Base-by-base conservation (phyloP, 163 green algal genomes). In the Scenedesmus sp. region DNA sequence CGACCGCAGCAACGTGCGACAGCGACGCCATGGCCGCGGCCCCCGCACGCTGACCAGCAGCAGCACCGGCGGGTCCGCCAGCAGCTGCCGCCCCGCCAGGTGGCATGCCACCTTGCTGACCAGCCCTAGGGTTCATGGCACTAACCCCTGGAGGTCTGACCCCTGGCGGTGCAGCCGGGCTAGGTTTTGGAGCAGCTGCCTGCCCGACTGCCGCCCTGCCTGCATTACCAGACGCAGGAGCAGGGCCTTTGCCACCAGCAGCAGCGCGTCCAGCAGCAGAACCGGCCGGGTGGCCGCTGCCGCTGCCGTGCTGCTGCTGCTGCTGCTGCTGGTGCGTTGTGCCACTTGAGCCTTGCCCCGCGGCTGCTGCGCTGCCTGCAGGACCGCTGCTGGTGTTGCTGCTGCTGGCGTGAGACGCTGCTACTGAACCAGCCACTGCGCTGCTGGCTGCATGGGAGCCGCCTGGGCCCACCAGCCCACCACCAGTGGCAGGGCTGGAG, bases 1-100 rank as follows among this genome's bases (percentile, higher is more conserved):
- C 85, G 6, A 42, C 85, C 9, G 85, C 85, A 78, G 85, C 85
- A 13, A 90, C 85, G 30, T 89, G 85, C 22, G 85, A 35, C 24
- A 89, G 68, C 13, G 44, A 40, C 13, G 68, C 53, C 42, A 89
- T 37, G 18, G 42, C 5, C 0, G 2, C 78, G 7, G 78, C 73
- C 26, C 40, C 78, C 7, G 78, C 78, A 40, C 30, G 26, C 65
- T 40, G 65, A 76, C 4, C 30, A 76, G 30, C 65, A 24, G 53
- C 73, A 81, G 30, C 73, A 56, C 40, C 76, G 30, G 37, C 76
- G 12, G 37, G 33, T 20, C 13, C 76, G 1, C 37, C 76, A 37
- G 40, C 26, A 22, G 33, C 3, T 26, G 72, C 26, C 33, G 72
- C 30, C 9, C 18, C 15, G 73, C 73, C n/a, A 44, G n/a, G n/a